phyloP scores from a whole-genome alignment of 345 rosid genomes.

The Dipteronia dyeriana region DNA sequence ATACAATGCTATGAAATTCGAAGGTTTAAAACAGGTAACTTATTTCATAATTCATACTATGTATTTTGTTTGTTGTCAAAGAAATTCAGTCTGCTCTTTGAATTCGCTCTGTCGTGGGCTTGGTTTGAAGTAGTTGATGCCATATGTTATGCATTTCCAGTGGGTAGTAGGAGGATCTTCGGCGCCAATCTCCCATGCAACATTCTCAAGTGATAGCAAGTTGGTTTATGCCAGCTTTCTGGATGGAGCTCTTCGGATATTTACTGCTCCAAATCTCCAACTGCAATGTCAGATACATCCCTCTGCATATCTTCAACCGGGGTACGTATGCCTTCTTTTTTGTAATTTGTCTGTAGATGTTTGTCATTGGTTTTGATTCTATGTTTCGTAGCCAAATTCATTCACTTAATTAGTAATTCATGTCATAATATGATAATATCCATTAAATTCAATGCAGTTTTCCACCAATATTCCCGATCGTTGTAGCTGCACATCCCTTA shows the following conservation, averaged over 20 bases:
- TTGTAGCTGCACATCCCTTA: constrained; percentile 62
- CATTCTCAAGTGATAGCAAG: constrained; percentile 67
- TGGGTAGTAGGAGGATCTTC: constrained; percentile 47
- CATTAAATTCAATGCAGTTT: constrained; percentile 32
- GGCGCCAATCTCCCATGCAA: constrained; percentile 56
- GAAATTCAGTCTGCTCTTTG: background rate
- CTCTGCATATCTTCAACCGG: constrained; percentile 47
- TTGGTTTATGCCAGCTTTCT: constrained; percentile 55
- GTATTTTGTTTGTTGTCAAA: background rate
- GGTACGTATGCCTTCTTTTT: constrained; percentile 32
- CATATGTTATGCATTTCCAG: constrained; percentile 26
- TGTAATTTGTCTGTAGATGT: too few relatives aligned
- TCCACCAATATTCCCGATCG: constrained; percentile 41
- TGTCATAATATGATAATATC: too few relatives aligned
- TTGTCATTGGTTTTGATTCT: too few relatives aligned
- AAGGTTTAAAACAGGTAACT: constrained; percentile 49
- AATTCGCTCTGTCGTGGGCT: background rate
- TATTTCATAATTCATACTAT: background rate
- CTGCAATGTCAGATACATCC: constrained; percentile 49
- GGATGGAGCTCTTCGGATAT: constrained; percentile 51
- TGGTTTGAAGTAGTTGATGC: background rate
- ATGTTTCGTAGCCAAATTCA: too few relatives aligned
- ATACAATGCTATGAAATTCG: constrained; percentile 44
- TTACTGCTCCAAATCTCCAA: constrained; percentile 47
- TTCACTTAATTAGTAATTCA: too few relatives aligned